Conservation (phyloP, 805 yeast genomes). For the Clavispora carvajalis region DNA sequence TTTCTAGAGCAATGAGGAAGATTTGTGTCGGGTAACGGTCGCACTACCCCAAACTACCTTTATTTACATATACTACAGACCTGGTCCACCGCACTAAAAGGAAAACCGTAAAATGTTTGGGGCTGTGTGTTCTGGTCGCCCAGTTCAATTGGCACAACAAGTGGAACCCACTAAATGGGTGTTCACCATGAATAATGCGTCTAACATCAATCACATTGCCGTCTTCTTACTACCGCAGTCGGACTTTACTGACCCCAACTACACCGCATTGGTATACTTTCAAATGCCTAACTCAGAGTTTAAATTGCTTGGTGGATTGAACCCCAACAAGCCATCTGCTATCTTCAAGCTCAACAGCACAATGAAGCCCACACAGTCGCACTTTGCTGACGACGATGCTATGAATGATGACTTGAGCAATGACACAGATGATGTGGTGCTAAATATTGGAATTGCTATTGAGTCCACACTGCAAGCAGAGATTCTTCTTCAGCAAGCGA, state of each 20-base stretch:
- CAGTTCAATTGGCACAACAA: conserved; percentile 53
- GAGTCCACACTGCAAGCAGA: conserved; percentile 73
- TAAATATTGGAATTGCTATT: conserved; percentile 79
- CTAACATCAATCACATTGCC: conserved; percentile 71
- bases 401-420: conserved; percentile 22
- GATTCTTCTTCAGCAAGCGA: conserved; percentile 44
- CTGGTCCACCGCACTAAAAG: not conserved
- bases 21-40: not conserved
- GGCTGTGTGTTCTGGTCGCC: conserved; percentile 70
- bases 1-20: not conserved
- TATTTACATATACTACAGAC: not conserved
- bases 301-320: conserved; percentile 60
- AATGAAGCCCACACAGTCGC: conserved; percentile 11
- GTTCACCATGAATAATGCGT: conserved; percentile 55
- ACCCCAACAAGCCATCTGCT: conserved; percentile 76
- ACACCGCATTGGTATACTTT: conserved; percentile 82
- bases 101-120: conserved; percentile 51
- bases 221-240: conserved; percentile 82
- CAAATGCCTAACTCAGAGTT: conserved; percentile 69
- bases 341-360: conserved; percentile 71
- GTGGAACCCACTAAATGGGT: conserved; percentile 67
- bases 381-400: conserved; percentile 29
- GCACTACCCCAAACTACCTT: not conserved
- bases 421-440: conserved; percentile 8
- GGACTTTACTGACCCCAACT: conserved; percentile 54